Evolutionary conservation across 208 protist genomes (phyloP).

Genomic region (Tritrichomonas foetus): DNA sequence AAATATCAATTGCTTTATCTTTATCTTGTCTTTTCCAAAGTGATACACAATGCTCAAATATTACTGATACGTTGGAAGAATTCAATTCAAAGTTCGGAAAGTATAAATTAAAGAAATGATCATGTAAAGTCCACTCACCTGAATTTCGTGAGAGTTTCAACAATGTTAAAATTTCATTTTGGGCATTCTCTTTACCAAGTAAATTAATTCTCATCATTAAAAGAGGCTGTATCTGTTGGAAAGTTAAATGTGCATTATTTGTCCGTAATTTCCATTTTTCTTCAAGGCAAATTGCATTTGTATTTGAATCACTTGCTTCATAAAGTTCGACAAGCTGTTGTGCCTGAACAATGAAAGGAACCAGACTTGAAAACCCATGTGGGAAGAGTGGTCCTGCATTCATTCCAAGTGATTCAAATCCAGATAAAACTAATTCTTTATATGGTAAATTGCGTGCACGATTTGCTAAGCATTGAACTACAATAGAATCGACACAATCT

Average conservation of each 20-base stretch:
- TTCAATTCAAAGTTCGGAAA: background rate
- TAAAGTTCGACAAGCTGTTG: background rate
- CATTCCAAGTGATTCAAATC: background rate
- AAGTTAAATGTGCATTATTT: background rate
- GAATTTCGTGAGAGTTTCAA: background rate
- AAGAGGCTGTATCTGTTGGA: background rate
- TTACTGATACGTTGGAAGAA: background rate
- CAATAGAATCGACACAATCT: background rate
- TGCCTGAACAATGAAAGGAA: background rate
- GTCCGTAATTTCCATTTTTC: background rate
- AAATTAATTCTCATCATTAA: background rate
- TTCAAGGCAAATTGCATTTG: too few relatives aligned
- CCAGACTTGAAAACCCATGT: background rate
- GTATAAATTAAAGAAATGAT: constrained; percentile 20
- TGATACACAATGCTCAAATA: constrained; percentile 2
- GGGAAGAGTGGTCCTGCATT: background rate
- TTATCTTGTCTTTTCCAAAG: constrained; percentile 31
- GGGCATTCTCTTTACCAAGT: background rate
- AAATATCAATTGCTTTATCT: background rate
- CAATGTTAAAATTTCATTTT: constrained; percentile 17
- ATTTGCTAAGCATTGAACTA: background rate
- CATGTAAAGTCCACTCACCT: constrained; percentile 12
- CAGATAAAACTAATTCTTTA: background rate
- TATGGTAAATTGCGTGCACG: background rate
- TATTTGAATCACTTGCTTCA: background rate